Evolutionary conservation across 345 rosid genomes (phyloP), one percentile per base, ranked within the genome.

Genomic region (Euphorbia tirucalli): DNA sequence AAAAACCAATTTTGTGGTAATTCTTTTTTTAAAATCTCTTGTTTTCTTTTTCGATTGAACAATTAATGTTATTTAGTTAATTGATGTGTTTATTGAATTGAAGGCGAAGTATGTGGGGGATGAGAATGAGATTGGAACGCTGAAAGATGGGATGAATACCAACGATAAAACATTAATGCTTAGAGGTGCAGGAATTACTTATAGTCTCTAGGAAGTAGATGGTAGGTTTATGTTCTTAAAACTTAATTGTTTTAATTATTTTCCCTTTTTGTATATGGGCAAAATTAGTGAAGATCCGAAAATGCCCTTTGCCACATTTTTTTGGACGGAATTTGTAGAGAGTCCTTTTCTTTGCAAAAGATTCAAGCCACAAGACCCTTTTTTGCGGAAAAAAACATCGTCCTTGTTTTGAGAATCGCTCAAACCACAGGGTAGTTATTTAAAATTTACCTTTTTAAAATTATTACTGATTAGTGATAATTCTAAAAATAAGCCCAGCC

Each of bases 71-170:
- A n/a, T 70, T 9, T 10, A 13, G 13, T 37, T 11, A 39, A 30
- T 11, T 27, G 1, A 7, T 52, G 31, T 15, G 18, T 46, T 57
- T 60, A 14, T 0, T 25, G 37, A 37, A 52, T 22, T 10, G 19
- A 76, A 93, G 97, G 89, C 82, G 15, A 94, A 92, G 72, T 94
- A 90, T 66, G 87, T 89, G 11, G 98, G 98, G 4, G 80, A 79
- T 60, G 94, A 84, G 65, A 79, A 79, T 75, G 82, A 76, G 19
- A 82, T 75, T 46, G 72, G 74, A 55, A 27, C 22, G 68, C 70
- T 69, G 46, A 80, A 74, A 66, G 80, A 77, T 66, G 95, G 97
- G 27, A 80, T 88, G 43, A 92, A 80, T 73, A 61, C 80, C 79
- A 88, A 84, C 83, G 93, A 85, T 65, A 94, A 94, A 78, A 92